These are phyloP conservation scores for Cladophialophora carrionii DNA, from an alignment of 2,329 filamentous ascomycete species.

Conservation along the genomic window DNA sequence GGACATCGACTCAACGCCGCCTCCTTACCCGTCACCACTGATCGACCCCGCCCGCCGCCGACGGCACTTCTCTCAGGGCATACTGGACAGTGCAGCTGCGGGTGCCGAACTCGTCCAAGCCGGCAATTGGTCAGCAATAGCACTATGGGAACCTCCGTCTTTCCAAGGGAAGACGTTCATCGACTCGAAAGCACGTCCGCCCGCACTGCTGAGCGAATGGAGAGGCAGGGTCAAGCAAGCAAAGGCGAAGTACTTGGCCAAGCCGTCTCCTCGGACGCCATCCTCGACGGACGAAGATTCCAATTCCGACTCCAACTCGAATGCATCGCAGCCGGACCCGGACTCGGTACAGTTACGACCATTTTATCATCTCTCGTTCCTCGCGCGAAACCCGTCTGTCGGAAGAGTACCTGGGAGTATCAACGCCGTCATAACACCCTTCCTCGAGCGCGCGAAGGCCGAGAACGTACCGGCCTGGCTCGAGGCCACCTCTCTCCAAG, in stretches of 20 bases:
- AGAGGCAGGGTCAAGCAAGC: constrained; percentile 25
- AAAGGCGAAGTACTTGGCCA: constrained; percentile 30
- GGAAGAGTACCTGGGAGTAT: constrained; percentile 31
- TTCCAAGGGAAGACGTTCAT: constrained; percentile 33
- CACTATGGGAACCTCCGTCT: constrained; percentile 34
- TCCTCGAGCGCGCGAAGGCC: constrained; percentile 31
- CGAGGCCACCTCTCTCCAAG: constrained; percentile 33
- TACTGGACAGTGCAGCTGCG: constrained; percentile 30
- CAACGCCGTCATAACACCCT: constrained; percentile 34
- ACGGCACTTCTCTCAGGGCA: constrained; percentile 31
- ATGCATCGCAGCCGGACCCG: neutral
- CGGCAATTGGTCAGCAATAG: constrained; percentile 35
- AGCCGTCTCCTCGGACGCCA: neutral
- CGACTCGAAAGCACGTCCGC: constrained; percentile 28
- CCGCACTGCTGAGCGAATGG: constrained; percentile 33
- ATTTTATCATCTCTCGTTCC: constrained; percentile 36
- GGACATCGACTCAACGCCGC: constrained; percentile 32
- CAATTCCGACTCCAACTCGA: constrained; percentile 10
- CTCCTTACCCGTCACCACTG: constrained; percentile 31
- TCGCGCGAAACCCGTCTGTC: constrained; percentile 31
- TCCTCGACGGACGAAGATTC: constrained; percentile 7
- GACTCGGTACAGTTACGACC: constrained; percentile 22
- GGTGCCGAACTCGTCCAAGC: constrained; percentile 36
- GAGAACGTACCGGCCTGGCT: constrained; percentile 36
- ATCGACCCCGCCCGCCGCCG: constrained; percentile 27